Percentiles rank a stretch among this genome's conserved stretches.
Evolutionary conservation across 2,329 filamentous ascomycete species (phyloP).

Genomic region (Colletotrichum sp.): DNA sequence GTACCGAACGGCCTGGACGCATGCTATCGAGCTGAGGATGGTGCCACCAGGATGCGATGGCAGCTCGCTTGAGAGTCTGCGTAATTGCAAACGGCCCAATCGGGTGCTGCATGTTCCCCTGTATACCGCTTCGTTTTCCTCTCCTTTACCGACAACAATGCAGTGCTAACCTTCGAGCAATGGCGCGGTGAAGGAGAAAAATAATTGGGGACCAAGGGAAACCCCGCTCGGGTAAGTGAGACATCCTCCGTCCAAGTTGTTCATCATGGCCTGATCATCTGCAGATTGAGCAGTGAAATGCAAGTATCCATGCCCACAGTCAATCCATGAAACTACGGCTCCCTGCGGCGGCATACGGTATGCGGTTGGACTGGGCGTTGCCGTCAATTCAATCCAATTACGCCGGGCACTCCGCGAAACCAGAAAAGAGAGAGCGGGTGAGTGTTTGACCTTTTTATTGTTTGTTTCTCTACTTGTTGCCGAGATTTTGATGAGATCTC

Average conservation of each 20-base stretch:
- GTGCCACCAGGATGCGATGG: not conserved
- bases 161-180: not conserved
- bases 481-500: not conserved
- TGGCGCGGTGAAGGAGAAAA: not conserved
- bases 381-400: not conserved
- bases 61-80: not conserved
- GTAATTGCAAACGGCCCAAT: not conserved
- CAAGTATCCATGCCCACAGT: slow-evolving; percentile 2
- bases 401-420: not conserved
- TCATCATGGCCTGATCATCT: slow-evolving; percentile 18
- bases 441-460: not conserved
- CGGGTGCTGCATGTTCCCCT: not conserved
- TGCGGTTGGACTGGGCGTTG: not conserved
- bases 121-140: not conserved
- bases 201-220: not conserved
- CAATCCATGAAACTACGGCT: not conserved
- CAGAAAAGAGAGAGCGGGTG: not conserved
- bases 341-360: not conserved
- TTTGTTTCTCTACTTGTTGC: not conserved
- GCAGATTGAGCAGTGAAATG: slow-evolving; percentile 9
- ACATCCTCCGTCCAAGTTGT: not conserved
- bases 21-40: not conserved
- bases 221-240: slow-evolving; percentile 16
- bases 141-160: not conserved
- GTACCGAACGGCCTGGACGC: not conserved